Percentiles rank a stretch among this genome's conserved stretches.
These are phyloP conservation scores for Asterophora lycoperdoides DNA, from an alignment of 768 basidiomycete genomes.

Conservation along the genomic window DNA sequence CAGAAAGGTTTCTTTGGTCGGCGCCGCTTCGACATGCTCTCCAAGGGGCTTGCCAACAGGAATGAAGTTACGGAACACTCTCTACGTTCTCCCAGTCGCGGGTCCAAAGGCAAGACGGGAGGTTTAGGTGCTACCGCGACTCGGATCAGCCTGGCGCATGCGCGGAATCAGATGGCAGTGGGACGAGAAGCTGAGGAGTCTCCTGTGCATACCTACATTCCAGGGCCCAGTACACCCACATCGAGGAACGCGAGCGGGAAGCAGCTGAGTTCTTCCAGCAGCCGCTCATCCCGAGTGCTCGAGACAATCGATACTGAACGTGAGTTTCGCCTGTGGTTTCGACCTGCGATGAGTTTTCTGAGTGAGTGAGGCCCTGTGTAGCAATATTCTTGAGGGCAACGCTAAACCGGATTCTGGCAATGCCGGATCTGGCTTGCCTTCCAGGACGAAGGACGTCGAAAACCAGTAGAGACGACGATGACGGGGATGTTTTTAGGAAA, in stretches of 20 bases:
- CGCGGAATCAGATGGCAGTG: constrained; percentile 5
- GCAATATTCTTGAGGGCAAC: constrained; percentile 33
- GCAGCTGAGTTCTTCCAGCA: constrained; percentile 18
- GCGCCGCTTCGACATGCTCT: constrained; percentile 51
- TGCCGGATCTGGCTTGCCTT: constrained; percentile 43
- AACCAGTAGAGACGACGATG: background rate
- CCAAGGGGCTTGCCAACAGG: constrained; percentile 32
- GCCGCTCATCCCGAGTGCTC: constrained; percentile 32
- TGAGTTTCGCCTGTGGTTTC: constrained; percentile 19
- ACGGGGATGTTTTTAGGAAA: background rate
- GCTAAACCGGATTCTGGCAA: constrained; percentile 37
- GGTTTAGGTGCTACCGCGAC: constrained; percentile 3
- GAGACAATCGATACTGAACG: constrained; percentile 43
- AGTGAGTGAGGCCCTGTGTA: constrained; percentile 10
- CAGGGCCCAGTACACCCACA: constrained; percentile 19
- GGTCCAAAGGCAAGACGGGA: background rate
- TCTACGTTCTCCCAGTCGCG: too few relatives aligned
- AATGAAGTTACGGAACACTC: background rate
- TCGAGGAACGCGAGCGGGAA: background rate
- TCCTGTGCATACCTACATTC: background rate
- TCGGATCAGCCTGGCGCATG: constrained; percentile 23
- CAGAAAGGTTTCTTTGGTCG: constrained; percentile 61
- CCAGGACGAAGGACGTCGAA: constrained; percentile 4
- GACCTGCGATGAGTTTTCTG: too few relatives aligned
- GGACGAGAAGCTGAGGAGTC: background rate